Conservation (phyloP, 345 rosid species). For the Syzygium aqueum region DNA sequence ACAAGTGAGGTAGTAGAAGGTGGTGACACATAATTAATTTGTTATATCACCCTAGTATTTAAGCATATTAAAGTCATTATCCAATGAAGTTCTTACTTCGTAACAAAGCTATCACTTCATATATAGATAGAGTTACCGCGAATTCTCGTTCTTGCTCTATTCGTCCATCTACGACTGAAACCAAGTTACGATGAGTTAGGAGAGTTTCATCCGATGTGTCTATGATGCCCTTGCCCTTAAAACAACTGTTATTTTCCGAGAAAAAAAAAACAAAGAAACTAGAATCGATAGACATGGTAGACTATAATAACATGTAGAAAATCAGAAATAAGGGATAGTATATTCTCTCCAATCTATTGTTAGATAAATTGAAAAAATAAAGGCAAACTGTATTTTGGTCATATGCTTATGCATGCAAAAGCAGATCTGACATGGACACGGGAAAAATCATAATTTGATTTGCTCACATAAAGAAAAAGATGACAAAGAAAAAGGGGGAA, state of each 20-base stretch:
- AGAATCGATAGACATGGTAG: not conserved
- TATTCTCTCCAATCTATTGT: not conserved
- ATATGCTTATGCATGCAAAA: too few relatives aligned
- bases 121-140: not conserved
- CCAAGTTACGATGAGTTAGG: not conserved
- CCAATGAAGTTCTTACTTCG: not conserved
- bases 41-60: not conserved
- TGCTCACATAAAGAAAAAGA: not conserved
- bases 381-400: too few relatives aligned
- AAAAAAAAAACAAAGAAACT: too few relatives aligned
- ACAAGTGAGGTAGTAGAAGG: not conserved
- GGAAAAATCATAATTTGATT: not conserved
- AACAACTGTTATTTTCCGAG: not conserved
- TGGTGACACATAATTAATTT: not conserved
- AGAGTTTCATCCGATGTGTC: not conserved
- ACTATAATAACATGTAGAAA: too few relatives aligned
- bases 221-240: not conserved
- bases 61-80: not conserved
- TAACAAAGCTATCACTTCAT: not conserved
- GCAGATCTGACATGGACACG: not conserved
- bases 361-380: not conserved
- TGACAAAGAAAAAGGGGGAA: not conserved
- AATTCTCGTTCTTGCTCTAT: not conserved
- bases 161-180: not conserved
- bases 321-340: not conserved